Percentiles rank a stretch among this genome's conserved stretches.
Conservation (phyloP, 306 rosid genomes). For the Pyrus bretschneideri region DNA sequence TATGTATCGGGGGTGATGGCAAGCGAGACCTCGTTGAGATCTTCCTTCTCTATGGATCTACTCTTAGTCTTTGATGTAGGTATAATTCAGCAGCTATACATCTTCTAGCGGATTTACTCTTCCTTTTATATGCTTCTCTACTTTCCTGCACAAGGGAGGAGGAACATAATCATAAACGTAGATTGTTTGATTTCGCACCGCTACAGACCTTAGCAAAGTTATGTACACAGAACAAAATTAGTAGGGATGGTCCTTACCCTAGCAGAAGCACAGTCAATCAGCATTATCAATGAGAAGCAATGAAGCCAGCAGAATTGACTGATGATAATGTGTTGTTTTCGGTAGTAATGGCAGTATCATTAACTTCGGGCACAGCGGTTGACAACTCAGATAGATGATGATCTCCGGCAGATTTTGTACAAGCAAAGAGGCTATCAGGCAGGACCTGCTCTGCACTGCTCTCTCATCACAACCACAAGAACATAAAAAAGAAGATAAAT, state of each 20-base stretch:
- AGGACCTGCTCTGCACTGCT: constrained; percentile 70
- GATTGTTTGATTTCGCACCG: not conserved
- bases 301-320: constrained; percentile 21
- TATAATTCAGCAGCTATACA: constrained; percentile 72
- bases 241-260: constrained; percentile 43
- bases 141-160: constrained; percentile 39
- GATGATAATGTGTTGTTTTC: constrained; percentile 19
- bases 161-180: not conserved
- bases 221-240: not conserved
- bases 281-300: constrained; percentile 39
- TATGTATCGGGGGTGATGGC: constrained; percentile 57
- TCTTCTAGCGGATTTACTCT: constrained; percentile 44
- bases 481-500: not conserved
- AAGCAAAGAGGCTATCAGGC: constrained; percentile 78
- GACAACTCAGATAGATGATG: constrained; percentile 35
- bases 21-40: constrained; percentile 34
- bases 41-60: constrained; percentile 52
- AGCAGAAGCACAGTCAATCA: constrained; percentile 46
- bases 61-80: constrained; percentile 52
- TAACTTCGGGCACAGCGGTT: constrained; percentile 15
- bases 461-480: constrained; percentile 9
- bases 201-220: not conserved
- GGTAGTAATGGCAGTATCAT: constrained; percentile 25
- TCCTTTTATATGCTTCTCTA: constrained; percentile 75
- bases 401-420: constrained; percentile 52